A percentile compares a stretch with the other conserved stretches of the same genome.
phyloP scores from a whole-genome alignment of 495 filamentous ascomycete genomes.

The Podospora anserina region DNA sequence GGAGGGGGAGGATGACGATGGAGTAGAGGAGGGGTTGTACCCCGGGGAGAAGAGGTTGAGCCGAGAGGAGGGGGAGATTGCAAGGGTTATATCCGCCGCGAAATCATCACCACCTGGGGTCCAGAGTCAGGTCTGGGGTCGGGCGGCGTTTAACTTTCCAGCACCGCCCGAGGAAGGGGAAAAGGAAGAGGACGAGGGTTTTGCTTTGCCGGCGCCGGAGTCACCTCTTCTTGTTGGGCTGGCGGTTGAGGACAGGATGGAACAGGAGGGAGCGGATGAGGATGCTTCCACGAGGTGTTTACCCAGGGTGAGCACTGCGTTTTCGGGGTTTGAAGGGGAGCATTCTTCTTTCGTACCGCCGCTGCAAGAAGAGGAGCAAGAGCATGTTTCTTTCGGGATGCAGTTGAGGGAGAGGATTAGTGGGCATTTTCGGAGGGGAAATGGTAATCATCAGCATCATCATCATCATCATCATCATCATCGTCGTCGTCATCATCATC shows the following conservation, averaged over 20 bases:
- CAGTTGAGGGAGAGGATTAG: slow-evolving; percentile 4
- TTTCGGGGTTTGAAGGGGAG: slow-evolving; percentile 2
- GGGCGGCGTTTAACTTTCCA: too few species aligned
- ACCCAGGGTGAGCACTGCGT: slow-evolving; percentile 18
- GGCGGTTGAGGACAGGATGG: too few species aligned
- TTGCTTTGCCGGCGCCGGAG: neutral
- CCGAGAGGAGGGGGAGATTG: neutral
- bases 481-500: neutral
- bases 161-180: neutral
- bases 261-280: neutral
- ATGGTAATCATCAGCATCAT: neutral
- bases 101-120: neutral
- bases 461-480: neutral
- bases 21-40: neutral
- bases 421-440: neutral
- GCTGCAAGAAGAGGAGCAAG: neutral
- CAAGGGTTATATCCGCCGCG: neutral
- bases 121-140: too few species aligned
- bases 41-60: neutral
- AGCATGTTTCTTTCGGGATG: neutral
- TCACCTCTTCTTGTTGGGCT: neutral
- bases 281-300: slow-evolving; percentile 25
- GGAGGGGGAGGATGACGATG: slow-evolving; percentile 5
- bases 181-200: neutral
- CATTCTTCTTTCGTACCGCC: neutral